Evolutionary conservation across 1,284 basidiomycete species (phyloP).

Genomic region (Trichosporon asahii): DNA sequence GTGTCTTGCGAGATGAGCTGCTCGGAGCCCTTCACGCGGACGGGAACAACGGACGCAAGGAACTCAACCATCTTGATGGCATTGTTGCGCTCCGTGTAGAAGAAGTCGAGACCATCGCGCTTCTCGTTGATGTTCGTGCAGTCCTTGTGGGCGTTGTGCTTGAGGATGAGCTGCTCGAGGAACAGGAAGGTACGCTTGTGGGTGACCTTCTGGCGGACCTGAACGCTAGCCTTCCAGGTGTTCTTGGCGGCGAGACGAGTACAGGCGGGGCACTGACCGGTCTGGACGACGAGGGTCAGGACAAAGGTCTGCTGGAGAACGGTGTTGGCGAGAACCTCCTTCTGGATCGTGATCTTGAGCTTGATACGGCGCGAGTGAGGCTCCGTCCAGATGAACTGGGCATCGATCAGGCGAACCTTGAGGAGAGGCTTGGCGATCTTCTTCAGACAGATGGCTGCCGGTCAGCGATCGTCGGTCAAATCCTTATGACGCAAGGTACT

Average conservation of each 20-base stretch:
- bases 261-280: conserved; percentile 94
- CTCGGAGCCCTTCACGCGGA: conserved; percentile 83
- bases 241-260: conserved; percentile 93
- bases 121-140: conserved; percentile 91
- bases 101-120: conserved; percentile 93
- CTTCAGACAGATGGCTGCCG: conserved; percentile 72
- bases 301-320: conserved; percentile 97
- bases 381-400: conserved; percentile 99
- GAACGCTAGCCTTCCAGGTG: conserved; percentile 95
- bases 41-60: conserved; percentile 78
- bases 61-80: conserved; percentile 99
- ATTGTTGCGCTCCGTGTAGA: conserved; percentile 84
- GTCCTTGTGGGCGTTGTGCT: conserved; percentile 94
- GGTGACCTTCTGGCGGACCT: conserved; percentile 94
- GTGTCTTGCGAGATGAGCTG: conserved; percentile 90
- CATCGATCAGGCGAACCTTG: conserved; percentile 93
- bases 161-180: conserved; percentile 95
- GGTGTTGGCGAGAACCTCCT: conserved; percentile 93
- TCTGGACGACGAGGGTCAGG: conserved; percentile 91
- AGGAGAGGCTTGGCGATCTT: conserved; percentile 85
- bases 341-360: conserved; percentile 95
- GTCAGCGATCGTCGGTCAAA: not conserved
- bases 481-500: conserved; percentile 17
- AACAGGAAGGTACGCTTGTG: conserved; percentile 98
- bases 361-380: conserved; percentile 92